A percentile compares a stretch with the other conserved stretches of the same genome.
phyloP scores from a whole-genome alignment of 768 basidiomycete species.

The Amyloporia xantha region DNA sequence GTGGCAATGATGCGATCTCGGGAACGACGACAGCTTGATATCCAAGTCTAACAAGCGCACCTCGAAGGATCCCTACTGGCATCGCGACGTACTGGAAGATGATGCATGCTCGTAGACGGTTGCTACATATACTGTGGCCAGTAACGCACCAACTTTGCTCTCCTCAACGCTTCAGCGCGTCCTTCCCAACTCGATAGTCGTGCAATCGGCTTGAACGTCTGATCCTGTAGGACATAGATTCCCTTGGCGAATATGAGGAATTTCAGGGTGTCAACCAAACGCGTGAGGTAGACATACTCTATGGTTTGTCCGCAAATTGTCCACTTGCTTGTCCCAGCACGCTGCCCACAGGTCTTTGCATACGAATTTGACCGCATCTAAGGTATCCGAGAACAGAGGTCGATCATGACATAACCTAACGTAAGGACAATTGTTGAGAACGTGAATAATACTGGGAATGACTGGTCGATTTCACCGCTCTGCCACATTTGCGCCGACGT shows the following conservation, averaged over 20 bases:
- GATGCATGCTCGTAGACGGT: not conserved
- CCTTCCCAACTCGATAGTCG: constrained; percentile 80
- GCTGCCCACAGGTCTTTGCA: constrained; percentile 95
- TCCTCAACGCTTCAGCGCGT: constrained; percentile 61
- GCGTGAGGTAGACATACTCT: constrained; percentile 46
- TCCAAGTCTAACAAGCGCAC: constrained; percentile 74
- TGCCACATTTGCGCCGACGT: constrained; percentile 80
- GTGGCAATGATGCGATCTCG: constrained; percentile 76
- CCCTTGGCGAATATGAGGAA: constrained; percentile 42
- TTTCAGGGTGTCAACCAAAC: not conserved
- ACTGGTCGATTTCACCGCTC: constrained; percentile 55
- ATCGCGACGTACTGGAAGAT: constrained; percentile 66
- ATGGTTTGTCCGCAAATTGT: constrained; percentile 93
- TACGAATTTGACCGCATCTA: constrained; percentile 91
- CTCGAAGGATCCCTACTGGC: constrained; percentile 78
- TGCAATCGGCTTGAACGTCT: constrained; percentile 78
- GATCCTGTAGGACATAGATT: constrained; percentile 90
- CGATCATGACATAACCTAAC: constrained; percentile 70
- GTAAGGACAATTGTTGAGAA: not conserved
- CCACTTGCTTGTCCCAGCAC: constrained; percentile 92
- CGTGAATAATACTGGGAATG: not conserved
- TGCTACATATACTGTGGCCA: not conserved
- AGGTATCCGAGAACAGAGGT: constrained; percentile 69
- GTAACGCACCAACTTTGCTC: constrained; percentile 59
- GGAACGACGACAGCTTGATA: constrained; percentile 67